Evolutionary conservation across 2,329 filamentous ascomycete species (phyloP), one percentile per base, ranked within the genome.

Genomic region (Waltergamsia citrina): DNA sequence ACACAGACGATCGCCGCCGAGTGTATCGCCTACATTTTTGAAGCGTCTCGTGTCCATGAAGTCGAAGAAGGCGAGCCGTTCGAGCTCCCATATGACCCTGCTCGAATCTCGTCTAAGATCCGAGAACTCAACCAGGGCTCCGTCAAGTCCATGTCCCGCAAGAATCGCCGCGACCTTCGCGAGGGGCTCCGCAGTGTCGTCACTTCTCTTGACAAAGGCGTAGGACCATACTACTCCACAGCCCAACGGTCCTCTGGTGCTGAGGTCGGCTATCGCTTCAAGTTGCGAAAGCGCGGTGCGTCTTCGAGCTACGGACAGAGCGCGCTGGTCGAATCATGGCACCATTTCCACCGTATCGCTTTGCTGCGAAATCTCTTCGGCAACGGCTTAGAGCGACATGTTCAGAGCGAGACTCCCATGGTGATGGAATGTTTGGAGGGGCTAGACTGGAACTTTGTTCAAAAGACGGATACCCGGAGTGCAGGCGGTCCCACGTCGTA

Each of bases 21-120:
- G 49, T 85, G 85, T 52, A 87, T 94, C 38, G 86, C 86, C 1
- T 65, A 93, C 8, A 65, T 94, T 9, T 90, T 85, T 47, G 87
- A 94, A 54, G 81, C 82, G 41, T 64, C 65, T 3, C 63, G 68
- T 22, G 56, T 59, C 10, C 57, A 68, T 37, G 63, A 72, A 40
- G 58, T 64, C 16, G 63, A 66, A 38, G 67, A 60, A 2, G 68
- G 63, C 27, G 60, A 71, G 41, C 56, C 60, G 8, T 62, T 64
- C 46, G 58, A 67, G 38, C 54, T 74, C 33, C 62, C 63, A 11
- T 68, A 70, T 41, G 64, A 74, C 38, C 66, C 69, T 4, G 62
- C 67, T 36, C 55, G 54, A 27, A 58, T 73, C 29, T 54, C 66
- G 20, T 59, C 60, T 23, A 63, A 64, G 23, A 62, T 74, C 55